Evolutionary conservation across 768 basidiomycete species (phyloP).

Genomic region (Phlebiopsis flavidoalba): DNA sequence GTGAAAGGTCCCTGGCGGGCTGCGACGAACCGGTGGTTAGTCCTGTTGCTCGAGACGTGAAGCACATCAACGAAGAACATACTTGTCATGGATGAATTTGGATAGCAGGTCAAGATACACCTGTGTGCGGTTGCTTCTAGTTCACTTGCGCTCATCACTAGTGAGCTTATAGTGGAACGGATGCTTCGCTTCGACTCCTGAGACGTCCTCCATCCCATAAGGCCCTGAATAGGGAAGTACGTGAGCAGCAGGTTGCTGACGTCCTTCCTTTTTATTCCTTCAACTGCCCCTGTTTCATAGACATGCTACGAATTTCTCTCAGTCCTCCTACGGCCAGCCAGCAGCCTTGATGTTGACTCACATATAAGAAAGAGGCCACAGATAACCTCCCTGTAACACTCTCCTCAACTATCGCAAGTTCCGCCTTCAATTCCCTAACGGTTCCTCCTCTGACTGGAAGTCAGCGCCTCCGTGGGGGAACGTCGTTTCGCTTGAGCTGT

Average conservation of each 20-base stretch:
- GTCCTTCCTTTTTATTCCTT: too few species aligned
- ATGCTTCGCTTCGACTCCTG: background rate
- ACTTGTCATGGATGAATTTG: background rate
- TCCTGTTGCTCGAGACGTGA: too few species aligned
- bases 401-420: background rate
- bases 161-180: constrained; percentile 3
- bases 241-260: background rate
- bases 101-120: background rate
- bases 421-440: background rate
- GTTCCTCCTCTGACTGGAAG: background rate
- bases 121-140: background rate
- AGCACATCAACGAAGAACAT: background rate
- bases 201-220: background rate
- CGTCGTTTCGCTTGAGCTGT: background rate
- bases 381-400: background rate
- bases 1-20: background rate
- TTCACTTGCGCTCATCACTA: background rate
- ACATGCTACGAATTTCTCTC: background rate
- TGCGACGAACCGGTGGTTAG: background rate
- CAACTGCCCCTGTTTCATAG: background rate
- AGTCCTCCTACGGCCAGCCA: background rate
- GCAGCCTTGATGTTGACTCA: background rate
- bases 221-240: background rate
- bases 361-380: background rate
- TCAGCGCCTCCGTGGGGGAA: background rate